These are phyloP conservation scores for Podospora pseudocomata DNA, from an alignment of 495 filamentous ascomycete species.

Conservation along the genomic window DNA sequence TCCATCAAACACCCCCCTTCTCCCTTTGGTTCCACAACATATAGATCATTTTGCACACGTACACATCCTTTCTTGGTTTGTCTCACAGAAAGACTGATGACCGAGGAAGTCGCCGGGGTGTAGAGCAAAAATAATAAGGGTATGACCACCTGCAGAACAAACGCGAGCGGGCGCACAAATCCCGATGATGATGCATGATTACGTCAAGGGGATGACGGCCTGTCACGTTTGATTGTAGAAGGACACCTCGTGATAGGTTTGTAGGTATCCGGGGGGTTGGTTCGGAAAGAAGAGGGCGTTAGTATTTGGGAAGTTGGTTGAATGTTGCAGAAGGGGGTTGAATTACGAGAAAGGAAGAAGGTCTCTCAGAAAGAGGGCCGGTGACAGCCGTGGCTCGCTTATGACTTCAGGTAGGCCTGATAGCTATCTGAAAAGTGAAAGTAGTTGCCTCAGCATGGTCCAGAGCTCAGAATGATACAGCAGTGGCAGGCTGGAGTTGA, in stretches of 20 bases:
- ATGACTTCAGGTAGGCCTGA: too few relatives aligned
- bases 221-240: background rate
- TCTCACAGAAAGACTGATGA: background rate
- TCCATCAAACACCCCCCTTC: too few relatives aligned
- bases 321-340: background rate
- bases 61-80: background rate
- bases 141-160: background rate
- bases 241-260: background rate
- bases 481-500: too few relatives aligned
- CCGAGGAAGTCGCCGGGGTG: background rate
- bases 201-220: background rate
- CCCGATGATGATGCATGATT: background rate
- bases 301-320: background rate
- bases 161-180: background rate
- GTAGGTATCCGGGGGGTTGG: background rate
- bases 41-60: background rate
- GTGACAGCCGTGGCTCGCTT: too few relatives aligned
- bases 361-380: too few relatives aligned
- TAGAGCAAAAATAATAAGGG: background rate
- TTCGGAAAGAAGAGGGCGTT: background rate
- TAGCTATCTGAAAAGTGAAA: too few relatives aligned
- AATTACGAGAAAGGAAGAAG: too few relatives aligned
- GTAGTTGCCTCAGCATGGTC: too few relatives aligned
- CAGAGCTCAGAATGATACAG: too few relatives aligned
- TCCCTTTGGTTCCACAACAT: background rate